phyloP scores from a whole-genome alignment of 176 grass and related monocot genomes.

The Dendrocalamus sinicus region DNA sequence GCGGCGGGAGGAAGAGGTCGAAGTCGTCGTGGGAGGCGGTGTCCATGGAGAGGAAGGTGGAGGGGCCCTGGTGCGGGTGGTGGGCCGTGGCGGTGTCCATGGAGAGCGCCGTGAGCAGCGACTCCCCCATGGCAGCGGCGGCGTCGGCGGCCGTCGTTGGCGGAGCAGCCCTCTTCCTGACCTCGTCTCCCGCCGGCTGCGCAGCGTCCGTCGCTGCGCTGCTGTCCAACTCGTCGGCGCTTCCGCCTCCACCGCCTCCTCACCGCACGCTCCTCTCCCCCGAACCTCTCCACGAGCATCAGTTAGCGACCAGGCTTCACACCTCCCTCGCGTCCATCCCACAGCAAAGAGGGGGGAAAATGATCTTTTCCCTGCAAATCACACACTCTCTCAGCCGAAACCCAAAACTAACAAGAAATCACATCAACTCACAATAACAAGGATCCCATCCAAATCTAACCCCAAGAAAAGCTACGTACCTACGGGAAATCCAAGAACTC shows the following conservation, averaged over 20 bases:
- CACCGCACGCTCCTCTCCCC: constrained; percentile 64
- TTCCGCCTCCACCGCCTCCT: constrained; percentile 75
- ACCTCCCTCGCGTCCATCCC: constrained; percentile 67
- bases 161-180: constrained; percentile 28
- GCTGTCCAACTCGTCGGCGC: constrained; percentile 46
- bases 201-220: constrained; percentile 48
- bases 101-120: constrained; percentile 91
- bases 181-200: constrained; percentile 48
- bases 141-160: constrained; percentile 18
- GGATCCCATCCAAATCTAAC: constrained; percentile 32
- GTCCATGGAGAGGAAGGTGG: constrained; percentile 98
- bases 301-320: constrained; percentile 49
- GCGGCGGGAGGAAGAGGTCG: constrained; percentile 64
- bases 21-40: constrained; percentile 70
- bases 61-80: constrained; percentile 80
- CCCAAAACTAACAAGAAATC: constrained; percentile 18
- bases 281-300: constrained; percentile 72
- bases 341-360: background rate
- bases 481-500: constrained; percentile 39
- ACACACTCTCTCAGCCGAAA: background rate
- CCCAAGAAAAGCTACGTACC: constrained; percentile 30
- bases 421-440: background rate
- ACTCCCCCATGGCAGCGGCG: constrained; percentile 73
- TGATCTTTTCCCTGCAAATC: constrained; percentile 25
- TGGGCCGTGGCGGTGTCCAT: constrained; percentile 81